Evolutionary conservation across 306 rosid species (phyloP).

Genomic region (Albizia julibrissin): DNA sequence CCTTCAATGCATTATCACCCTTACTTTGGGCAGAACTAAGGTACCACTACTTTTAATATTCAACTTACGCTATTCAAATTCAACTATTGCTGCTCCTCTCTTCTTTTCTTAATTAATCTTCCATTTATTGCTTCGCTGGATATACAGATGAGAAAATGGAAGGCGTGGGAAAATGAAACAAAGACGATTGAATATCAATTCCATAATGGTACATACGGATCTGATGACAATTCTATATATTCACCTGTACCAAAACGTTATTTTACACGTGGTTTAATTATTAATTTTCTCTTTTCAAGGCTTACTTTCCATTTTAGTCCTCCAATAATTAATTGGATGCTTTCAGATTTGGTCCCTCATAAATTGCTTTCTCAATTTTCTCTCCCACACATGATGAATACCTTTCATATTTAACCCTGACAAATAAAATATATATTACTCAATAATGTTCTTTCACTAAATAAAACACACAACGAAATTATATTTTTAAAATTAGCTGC

Average conservation of each 20-base stretch:
- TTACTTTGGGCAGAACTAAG: slow-evolving; percentile 73
- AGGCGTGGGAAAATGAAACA: slow-evolving; percentile 78
- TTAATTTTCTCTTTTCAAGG: neutral
- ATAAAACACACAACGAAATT: too few species aligned
- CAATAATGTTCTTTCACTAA: neutral
- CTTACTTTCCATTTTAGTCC: neutral
- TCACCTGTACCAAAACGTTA: neutral
- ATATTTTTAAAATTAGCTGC: too few species aligned
- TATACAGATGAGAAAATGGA: slow-evolving; percentile 82
- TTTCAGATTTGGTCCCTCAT: neutral
- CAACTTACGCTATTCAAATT: neutral
- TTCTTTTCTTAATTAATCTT: neutral
- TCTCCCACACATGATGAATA: neutral
- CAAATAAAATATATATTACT: too few species aligned
- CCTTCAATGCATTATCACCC: slow-evolving; percentile 65
- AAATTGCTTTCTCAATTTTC: neutral
- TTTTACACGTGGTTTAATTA: neutral
- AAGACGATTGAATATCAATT: slow-evolving; percentile 56
- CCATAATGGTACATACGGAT: slow-evolving; percentile 40
- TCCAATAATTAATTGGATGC: neutral
- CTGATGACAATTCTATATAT: neutral
- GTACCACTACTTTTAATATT: slow-evolving; percentile 18
- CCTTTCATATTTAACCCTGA: too few species aligned
- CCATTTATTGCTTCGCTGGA: slow-evolving; percentile 23
- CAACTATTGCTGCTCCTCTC: neutral